A percentile compares a stretch with the other conserved stretches of the same genome.
phyloP scores from a whole-genome alignment of 352 stramenopile species.

The Chrysophaeum taylorii region DNA sequence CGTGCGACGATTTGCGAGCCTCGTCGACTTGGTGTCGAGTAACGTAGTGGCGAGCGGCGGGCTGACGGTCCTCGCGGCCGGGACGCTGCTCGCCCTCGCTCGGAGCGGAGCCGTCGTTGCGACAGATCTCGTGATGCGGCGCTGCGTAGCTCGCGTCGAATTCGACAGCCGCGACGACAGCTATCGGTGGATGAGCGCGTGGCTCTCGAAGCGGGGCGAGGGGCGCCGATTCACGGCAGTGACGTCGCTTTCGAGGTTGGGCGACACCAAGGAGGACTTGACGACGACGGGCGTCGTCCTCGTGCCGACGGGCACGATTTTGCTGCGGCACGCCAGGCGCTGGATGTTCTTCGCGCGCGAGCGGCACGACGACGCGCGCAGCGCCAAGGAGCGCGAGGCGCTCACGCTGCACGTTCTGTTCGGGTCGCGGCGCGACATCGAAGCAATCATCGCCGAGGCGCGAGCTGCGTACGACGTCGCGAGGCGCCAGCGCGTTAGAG shows the following conservation, averaged over 20 bases:
- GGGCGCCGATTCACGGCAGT: neutral
- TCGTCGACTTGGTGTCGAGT: neutral
- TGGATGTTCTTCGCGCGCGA: neutral
- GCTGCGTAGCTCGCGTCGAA: neutral
- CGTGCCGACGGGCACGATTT: neutral
- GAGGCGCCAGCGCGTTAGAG: neutral
- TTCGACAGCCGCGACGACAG: neutral
- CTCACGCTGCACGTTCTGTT: neutral
- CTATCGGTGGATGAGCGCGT: neutral
- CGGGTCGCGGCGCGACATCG: neutral
- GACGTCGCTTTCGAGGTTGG: neutral
- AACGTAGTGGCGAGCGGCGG: neutral
- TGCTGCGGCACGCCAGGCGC: neutral
- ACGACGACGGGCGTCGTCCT: neutral
- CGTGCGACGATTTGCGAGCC: no score
- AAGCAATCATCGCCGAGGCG: neutral
- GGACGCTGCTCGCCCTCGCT: neutral
- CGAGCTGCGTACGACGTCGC: neutral
- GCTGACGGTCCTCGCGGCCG: neutral
- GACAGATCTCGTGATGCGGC: no score
- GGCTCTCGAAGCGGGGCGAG: neutral
- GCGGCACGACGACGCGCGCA: neutral
- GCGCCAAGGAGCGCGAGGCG: neutral
- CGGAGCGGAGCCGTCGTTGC: no score
- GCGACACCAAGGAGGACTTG: neutral